Base-by-base conservation (phyloP, 129 eudicot species). In the Centella asiatica region DNA sequence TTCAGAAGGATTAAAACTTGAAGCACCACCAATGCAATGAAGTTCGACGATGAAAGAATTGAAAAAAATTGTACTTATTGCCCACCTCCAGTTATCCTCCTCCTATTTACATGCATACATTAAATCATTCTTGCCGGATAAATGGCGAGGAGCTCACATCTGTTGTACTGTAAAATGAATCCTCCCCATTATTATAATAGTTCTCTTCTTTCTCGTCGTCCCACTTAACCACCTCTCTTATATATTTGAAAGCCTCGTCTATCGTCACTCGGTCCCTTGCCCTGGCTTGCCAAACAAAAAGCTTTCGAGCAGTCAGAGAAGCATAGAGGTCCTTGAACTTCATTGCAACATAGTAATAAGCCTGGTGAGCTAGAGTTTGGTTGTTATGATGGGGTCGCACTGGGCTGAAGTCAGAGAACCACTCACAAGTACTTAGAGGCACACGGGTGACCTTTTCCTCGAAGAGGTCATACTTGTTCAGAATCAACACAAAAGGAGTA, bases 91-190 rank as follows among this genome's bases (percentile, higher is more conserved):
- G 12, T 28, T 62, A 26, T 29, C 39, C 28, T 62, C 67, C 67
- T 42, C 17, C 26, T 62, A 24, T 32, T 58, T 58, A 58, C 31
- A 34, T 46, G 20, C 4, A 52, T 47, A 22, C 46, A 58, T 50
- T 44, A 60, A 24, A 26, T 78, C 70, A 78, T 60, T 78, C 94
- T 70, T 84, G 83, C 67, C 73, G 71, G 50, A 77, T 42, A 24
- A 79, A 87, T 0, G 95, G 99, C 0, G 92, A 79, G 4, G 99
- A 85, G 75, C 99, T 88, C 65, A 82, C 77, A 67, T 93, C 99
- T 7, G 99, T 87, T 4, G 95, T 87, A 60, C 99, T 93, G 72
- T 84, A 93, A 74, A 93, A 93, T 26, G 99, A 93, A 77, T 93
- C 99, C 55, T 80, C 96, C 0, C 62, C 79, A 57, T 72, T 79